A percentile compares a stretch with the other conserved stretches of the same genome.
Evolutionary conservation across 1,284 basidiomycete genomes (phyloP).

Genomic region (Gastroboletus turbinatus): DNA sequence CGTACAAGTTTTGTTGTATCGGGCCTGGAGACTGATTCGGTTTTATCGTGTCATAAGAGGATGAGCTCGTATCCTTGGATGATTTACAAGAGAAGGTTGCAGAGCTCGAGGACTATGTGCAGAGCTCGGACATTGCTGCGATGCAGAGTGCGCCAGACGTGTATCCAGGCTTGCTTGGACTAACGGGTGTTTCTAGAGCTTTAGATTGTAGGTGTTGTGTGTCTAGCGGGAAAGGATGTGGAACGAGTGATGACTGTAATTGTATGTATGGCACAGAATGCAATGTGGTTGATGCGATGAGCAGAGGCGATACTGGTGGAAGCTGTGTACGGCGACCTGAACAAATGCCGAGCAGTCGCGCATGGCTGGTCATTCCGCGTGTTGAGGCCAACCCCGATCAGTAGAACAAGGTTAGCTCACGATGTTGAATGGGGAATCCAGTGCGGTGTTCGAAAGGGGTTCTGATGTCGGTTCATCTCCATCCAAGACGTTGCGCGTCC

Average conservation of each 20-base stretch:
- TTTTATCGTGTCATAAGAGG: slow-evolving; percentile 56
- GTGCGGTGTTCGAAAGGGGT: slow-evolving; percentile 18
- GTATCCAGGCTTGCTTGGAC: not conserved
- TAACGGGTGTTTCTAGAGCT: slow-evolving; percentile 23
- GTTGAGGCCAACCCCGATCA: slow-evolving; percentile 23
- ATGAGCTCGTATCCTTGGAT: slow-evolving; percentile 92
- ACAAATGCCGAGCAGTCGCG: slow-evolving; percentile 15
- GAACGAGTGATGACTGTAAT: slow-evolving; percentile 10
- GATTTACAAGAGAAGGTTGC: slow-evolving; percentile 90
- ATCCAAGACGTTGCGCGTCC: slow-evolving; percentile 16
- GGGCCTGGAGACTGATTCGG: not conserved
- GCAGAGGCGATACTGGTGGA: slow-evolving; percentile 1
- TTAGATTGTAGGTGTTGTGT: slow-evolving; percentile 15
- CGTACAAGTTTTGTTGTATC: slow-evolving; percentile 31
- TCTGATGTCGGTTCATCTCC: slow-evolving; percentile 4
- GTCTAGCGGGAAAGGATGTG: slow-evolving; percentile 1
- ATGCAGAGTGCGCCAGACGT: slow-evolving; percentile 73
- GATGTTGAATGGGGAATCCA: slow-evolving; percentile 20
- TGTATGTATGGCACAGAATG: slow-evolving; percentile 1
- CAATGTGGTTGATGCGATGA: not conserved
- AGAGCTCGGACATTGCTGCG: slow-evolving; percentile 89
- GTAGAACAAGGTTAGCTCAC: slow-evolving; percentile 36
- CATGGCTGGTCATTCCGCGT: slow-evolving; percentile 8
- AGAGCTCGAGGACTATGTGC: slow-evolving; percentile 93
- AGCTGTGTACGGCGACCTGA: slow-evolving; percentile 27